phyloP scores from a whole-genome alignment of 495 filamentous ascomycete genomes.

The Hyphodiscus hymeniophilus region DNA sequence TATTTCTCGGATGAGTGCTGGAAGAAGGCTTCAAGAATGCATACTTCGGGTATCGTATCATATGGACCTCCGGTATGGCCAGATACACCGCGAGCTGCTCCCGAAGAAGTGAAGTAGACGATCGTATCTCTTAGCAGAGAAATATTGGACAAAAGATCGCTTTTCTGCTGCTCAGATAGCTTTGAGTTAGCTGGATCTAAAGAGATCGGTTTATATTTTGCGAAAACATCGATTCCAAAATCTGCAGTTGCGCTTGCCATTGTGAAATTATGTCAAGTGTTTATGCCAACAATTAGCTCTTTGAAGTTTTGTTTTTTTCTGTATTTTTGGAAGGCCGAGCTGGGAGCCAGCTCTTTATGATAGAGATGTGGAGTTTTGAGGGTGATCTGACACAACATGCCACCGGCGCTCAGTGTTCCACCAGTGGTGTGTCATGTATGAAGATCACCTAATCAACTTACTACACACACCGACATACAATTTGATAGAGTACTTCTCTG shows the following conservation, averaged over 20 bases:
- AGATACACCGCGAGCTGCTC: conserved; percentile 13
- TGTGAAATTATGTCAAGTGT: no score
- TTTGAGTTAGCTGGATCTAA: conserved; percentile 16
- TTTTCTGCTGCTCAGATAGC: conserved; percentile 13
- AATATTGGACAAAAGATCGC: conserved; percentile 16
- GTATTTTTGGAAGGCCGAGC: no score
- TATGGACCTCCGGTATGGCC: conserved; percentile 19
- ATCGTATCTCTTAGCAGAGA: conserved; percentile 16
- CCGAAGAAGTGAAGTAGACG: conserved; percentile 16
- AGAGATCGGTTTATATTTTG: conserved; percentile 12
- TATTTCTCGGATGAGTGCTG: conserved; percentile 10
- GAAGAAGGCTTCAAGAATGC: conserved; percentile 18
- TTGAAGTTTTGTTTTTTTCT: no score
- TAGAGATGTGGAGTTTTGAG: no score
- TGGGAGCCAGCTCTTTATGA: no score
- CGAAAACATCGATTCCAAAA: conserved; percentile 19
- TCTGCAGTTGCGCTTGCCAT: conserved; percentile 17
- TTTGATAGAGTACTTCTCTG: no score
- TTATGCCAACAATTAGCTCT: no score
- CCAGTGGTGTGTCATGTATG: no score
- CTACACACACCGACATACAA: no score
- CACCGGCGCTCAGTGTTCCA: no score
- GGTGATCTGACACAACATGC: no score
- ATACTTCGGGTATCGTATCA: conserved; percentile 17
- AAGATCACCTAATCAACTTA: no score